These are phyloP conservation scores for Solanum stenotomum DNA, from an alignment of 257 asterid species.

Conservation along the genomic window DNA sequence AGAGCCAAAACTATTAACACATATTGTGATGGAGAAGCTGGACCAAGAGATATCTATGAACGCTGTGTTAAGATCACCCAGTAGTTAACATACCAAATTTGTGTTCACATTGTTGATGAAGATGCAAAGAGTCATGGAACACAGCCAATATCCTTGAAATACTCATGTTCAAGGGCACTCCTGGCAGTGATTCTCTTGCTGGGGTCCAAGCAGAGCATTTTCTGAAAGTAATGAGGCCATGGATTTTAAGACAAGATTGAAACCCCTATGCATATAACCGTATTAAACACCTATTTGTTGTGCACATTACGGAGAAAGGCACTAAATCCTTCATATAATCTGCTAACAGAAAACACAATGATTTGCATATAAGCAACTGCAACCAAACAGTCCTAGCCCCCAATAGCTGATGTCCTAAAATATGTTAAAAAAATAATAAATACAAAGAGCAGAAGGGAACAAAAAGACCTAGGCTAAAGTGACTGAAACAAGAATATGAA, in stretches of 20 bases:
- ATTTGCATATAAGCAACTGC: background rate
- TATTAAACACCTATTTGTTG: background rate
- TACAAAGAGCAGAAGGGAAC: background rate
- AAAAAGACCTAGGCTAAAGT: background rate
- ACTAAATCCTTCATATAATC: background rate
- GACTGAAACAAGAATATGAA: background rate
- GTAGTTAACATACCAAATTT: constrained; percentile 40
- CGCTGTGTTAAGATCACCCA: background rate
- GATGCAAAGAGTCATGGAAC: constrained; percentile 36
- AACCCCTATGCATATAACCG: background rate
- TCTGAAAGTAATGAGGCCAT: constrained; percentile 3
- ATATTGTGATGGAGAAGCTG: background rate
- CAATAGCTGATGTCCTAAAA: background rate
- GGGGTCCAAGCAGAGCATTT: constrained; percentile 77
- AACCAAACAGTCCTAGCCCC: background rate
- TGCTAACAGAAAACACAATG: background rate
- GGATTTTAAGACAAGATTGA: background rate
- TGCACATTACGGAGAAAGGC: background rate
- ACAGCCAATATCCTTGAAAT: constrained; percentile 65
- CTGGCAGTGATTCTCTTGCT: constrained; percentile 82
- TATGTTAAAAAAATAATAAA: background rate
- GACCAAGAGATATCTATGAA: background rate
- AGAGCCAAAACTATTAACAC: background rate
- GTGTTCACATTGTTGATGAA: constrained; percentile 31
- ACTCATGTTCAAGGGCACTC: constrained; percentile 80